phyloP scores from a whole-genome alignment of 495 filamentous ascomycete genomes.

The Aspergillus asperescens region DNA sequence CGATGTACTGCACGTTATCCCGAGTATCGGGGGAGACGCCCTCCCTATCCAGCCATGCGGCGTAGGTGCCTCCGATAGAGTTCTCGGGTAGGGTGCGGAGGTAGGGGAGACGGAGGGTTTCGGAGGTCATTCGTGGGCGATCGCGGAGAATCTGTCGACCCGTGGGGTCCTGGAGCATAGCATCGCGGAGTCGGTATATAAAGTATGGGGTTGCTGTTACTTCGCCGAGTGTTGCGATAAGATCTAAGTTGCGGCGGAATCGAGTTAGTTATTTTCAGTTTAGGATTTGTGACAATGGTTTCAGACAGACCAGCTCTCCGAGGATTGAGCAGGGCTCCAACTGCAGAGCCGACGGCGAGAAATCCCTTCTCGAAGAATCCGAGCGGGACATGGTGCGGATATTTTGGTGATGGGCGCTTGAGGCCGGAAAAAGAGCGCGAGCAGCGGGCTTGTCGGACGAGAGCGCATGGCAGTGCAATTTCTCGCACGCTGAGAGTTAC shows the following conservation, averaged over 20 bases:
- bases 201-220: conserved; percentile 93
- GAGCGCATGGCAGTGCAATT: conserved; percentile 10
- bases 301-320: conserved; percentile 60
- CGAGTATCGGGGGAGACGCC: conserved; percentile 90
- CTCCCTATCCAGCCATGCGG: conserved; percentile 83
- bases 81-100: conserved; percentile 67
- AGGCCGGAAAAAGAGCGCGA: conserved; percentile 63
- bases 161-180: conserved; percentile 78
- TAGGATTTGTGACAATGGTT: neutral
- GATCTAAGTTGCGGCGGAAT: conserved; percentile 51
- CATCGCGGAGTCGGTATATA: conserved; percentile 83
- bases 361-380: conserved; percentile 67
- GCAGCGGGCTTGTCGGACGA: conserved; percentile 5
- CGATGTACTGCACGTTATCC: conserved; percentile 75
- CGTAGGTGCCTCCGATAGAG: conserved; percentile 82
- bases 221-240: conserved; percentile 91
- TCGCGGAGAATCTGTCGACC: conserved; percentile 90
- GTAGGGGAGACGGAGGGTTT: conserved; percentile 61
- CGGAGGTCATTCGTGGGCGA: conserved; percentile 79
- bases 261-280: neutral
- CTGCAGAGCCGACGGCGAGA: conserved; percentile 75
- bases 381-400: conserved; percentile 89
- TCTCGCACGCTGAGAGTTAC: conserved; percentile 16
- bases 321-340: conserved; percentile 74
- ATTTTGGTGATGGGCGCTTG: conserved; percentile 66